These are phyloP conservation scores for Centella asiatica DNA, from an alignment of 129 eudicot species.

Conservation along the genomic window DNA sequence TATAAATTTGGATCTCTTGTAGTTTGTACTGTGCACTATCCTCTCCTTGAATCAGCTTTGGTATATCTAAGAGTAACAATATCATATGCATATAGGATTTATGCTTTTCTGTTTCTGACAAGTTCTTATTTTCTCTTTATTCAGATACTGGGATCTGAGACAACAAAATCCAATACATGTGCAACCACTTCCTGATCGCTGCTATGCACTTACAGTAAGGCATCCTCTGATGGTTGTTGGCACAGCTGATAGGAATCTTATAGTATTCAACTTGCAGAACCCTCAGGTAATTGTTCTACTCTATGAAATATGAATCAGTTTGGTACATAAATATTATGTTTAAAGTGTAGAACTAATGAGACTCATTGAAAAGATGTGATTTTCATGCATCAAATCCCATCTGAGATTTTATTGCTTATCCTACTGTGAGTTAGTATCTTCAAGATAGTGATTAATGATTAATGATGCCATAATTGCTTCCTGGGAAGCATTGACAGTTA, in stretches of 20 bases:
- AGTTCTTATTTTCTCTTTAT: not conserved
- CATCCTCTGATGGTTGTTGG: conserved; percentile 94
- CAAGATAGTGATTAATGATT: too few species aligned
- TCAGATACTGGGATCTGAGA: conserved; percentile 90
- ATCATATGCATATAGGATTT: not conserved
- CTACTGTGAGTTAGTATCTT: too few species aligned
- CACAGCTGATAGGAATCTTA: conserved; percentile 79
- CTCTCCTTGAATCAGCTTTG: not conserved
- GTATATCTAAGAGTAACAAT: not conserved
- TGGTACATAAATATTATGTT: too few species aligned
- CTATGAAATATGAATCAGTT: not conserved
- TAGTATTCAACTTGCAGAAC: conserved; percentile 71
- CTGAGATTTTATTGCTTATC: too few species aligned
- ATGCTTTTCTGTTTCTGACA: not conserved
- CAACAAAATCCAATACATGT: conserved; percentile 71
- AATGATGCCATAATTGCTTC: too few species aligned
- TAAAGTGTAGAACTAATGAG: too few species aligned
- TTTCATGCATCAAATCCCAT: too few species aligned
- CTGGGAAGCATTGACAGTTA: too few species aligned
- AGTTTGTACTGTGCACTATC: not conserved
- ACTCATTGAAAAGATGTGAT: too few species aligned
- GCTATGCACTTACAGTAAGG: conserved; percentile 74
- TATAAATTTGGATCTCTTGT: not conserved
- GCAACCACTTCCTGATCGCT: conserved; percentile 85
- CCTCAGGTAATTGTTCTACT: conserved; percentile 60